These are phyloP conservation scores for Naematelia aurantialba DNA, from an alignment of 768 basidiomycete genomes.

Conservation along the genomic window DNA sequence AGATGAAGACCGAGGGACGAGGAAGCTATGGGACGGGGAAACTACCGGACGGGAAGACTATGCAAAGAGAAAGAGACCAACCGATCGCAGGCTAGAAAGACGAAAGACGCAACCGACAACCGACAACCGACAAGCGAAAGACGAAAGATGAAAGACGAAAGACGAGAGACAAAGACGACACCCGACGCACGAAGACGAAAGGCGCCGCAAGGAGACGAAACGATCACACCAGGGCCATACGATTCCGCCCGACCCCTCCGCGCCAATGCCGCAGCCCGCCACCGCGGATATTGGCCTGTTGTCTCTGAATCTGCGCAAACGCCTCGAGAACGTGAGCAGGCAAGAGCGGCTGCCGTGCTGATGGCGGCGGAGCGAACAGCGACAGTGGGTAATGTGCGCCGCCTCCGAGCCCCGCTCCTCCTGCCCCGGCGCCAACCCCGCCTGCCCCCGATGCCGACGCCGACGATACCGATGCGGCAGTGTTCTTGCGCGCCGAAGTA, in stretches of 20 bases:
- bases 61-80: too few relatives aligned
- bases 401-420: neutral
- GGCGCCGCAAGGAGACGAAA: neutral
- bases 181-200: too few relatives aligned
- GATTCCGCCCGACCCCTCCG: slow-evolving; percentile 60
- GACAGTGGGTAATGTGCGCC: slow-evolving; percentile 58
- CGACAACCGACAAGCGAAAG: too few relatives aligned
- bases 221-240: slow-evolving; percentile 35
- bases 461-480: neutral
- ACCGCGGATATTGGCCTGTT: slow-evolving; percentile 73
- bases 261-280: slow-evolving; percentile 88
- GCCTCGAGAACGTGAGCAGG: slow-evolving; percentile 90
- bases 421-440: neutral
- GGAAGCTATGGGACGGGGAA: too few relatives aligned
- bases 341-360: slow-evolving; percentile 70
- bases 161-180: too few relatives aligned
- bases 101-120: too few relatives aligned
- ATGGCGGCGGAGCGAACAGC: slow-evolving; percentile 75
- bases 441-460: too few relatives aligned
- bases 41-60: too few relatives aligned
- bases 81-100: neutral
- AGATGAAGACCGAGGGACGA: too few relatives aligned
- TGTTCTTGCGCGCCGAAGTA: neutral
- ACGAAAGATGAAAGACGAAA: too few relatives aligned
- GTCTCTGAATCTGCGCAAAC: slow-evolving; percentile 81